Evolutionary conservation across 176 grass and related monocot genomes (phyloP).

Genomic region (Oryza officinalis): DNA sequence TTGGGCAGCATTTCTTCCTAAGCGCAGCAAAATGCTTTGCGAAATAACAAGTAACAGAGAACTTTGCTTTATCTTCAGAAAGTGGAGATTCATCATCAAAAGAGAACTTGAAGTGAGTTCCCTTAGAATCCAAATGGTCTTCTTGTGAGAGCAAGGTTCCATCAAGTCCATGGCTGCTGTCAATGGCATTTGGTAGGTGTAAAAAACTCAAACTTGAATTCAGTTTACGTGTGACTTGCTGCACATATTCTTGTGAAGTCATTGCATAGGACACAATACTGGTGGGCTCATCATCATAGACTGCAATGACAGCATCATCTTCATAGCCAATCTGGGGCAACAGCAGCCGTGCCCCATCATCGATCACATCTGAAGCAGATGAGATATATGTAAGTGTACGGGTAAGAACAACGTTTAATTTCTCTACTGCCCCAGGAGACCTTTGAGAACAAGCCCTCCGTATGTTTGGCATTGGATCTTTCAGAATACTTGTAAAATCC

Average conservation of each 20-base stretch:
- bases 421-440: slow-evolving; percentile 62
- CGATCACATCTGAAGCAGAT: slow-evolving; percentile 46
- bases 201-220: slow-evolving; percentile 52
- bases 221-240: slow-evolving; percentile 38
- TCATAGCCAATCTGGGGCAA: slow-evolving; percentile 62
- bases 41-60: slow-evolving; percentile 91
- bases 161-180: slow-evolving; percentile 40
- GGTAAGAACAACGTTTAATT: slow-evolving; percentile 60
- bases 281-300: slow-evolving; percentile 97
- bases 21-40: slow-evolving; percentile 77
- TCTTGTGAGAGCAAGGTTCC: slow-evolving; percentile 28
- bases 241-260: slow-evolving; percentile 60
- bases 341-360: slow-evolving; percentile 73
- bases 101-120: slow-evolving; percentile 80
- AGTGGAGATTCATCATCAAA: slow-evolving; percentile 76
- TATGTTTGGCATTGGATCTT: slow-evolving; percentile 66
- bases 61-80: slow-evolving; percentile 79
- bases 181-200: slow-evolving; percentile 32
- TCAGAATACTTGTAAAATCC: slow-evolving; percentile 42
- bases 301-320: slow-evolving; percentile 59
- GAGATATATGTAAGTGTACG: slow-evolving; percentile 58
- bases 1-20: slow-evolving; percentile 74
- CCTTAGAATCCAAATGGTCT: slow-evolving; percentile 48
- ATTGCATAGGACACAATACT: slow-evolving; percentile 93
- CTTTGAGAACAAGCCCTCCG: slow-evolving; percentile 78